Conservation (phyloP, 2,329 filamentous ascomycete genomes). For the Coniochaeta hoffmannii region DNA sequence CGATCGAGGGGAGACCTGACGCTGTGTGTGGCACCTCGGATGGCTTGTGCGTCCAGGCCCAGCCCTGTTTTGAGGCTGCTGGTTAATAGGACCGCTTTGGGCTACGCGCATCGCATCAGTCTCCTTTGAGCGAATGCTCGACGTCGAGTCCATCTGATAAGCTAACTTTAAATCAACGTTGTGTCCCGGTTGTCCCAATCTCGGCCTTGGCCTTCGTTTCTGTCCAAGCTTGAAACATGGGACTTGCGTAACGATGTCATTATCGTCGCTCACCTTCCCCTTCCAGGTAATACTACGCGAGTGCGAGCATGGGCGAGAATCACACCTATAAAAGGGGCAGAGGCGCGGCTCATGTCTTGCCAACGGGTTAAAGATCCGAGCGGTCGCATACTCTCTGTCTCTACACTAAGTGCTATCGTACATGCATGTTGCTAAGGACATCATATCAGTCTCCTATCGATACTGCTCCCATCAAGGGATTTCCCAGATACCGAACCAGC, state of each 20-base stretch:
- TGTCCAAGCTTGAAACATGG: background rate
- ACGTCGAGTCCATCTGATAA: background rate
- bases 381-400: too few relatives aligned
- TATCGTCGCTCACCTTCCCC: background rate
- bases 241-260: background rate
- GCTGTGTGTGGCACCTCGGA: background rate
- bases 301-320: background rate
- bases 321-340: background rate
- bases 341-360: background rate
- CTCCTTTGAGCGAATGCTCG: background rate
- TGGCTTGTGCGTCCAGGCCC: background rate
- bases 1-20: background rate
- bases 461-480: too few relatives aligned
- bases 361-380: background rate
- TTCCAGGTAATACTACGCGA: background rate
- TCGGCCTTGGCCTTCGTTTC: background rate
- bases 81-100: slow-evolving; percentile 1
- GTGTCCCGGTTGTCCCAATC: too few relatives aligned
- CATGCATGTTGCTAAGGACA: too few relatives aligned
- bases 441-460: too few relatives aligned
- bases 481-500: too few relatives aligned
- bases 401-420: too few relatives aligned
- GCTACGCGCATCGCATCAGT: background rate
- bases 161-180: background rate
- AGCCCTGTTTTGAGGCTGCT: background rate